Conservation (phyloP, 2,329 filamentous ascomycete species). For the Xylariaceae sp. region DNA sequence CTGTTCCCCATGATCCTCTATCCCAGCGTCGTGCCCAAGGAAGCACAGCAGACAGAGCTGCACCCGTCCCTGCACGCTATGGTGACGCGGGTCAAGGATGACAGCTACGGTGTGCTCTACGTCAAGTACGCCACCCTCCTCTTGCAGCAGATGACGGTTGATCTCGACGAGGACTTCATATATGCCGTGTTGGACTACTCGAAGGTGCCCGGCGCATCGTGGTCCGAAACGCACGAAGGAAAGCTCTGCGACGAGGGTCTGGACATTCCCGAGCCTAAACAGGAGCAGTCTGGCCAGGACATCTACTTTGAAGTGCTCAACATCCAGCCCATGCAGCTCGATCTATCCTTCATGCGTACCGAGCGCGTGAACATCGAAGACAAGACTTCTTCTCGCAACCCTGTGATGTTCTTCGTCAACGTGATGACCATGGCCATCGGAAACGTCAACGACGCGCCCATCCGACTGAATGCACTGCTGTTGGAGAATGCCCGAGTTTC, state of each 20-base stretch:
- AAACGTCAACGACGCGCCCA: conserved; percentile 95
- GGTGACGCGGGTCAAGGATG: conserved; percentile 92
- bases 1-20: conserved; percentile 97
- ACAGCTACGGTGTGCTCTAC: conserved; percentile 94
- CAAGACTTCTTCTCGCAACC: conserved; percentile 82
- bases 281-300: conserved; percentile 78
- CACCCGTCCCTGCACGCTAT: conserved; percentile 91
- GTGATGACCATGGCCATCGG: conserved; percentile 99
- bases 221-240: conserved; percentile 70
- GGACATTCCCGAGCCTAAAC: conserved; percentile 85
- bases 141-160: conserved; percentile 95
- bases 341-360: conserved; percentile 93
- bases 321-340: conserved; percentile 95
- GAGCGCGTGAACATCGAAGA: conserved; percentile 95
- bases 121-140: conserved; percentile 96
- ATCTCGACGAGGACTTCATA: conserved; percentile 97
- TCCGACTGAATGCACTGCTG: conserved; percentile 87
- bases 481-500: conserved; percentile 93
- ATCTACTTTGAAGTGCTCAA: conserved; percentile 98
- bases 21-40: conserved; percentile 95
- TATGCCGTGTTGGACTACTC: conserved; percentile 92
- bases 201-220: conserved; percentile 83
- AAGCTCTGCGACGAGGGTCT: conserved; percentile 83
- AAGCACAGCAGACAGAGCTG: conserved; percentile 89
- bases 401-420: conserved; percentile 97